phyloP scores from a whole-genome alignment of 176 grass and related monocot genomes.

The Carex myosuroides region DNA sequence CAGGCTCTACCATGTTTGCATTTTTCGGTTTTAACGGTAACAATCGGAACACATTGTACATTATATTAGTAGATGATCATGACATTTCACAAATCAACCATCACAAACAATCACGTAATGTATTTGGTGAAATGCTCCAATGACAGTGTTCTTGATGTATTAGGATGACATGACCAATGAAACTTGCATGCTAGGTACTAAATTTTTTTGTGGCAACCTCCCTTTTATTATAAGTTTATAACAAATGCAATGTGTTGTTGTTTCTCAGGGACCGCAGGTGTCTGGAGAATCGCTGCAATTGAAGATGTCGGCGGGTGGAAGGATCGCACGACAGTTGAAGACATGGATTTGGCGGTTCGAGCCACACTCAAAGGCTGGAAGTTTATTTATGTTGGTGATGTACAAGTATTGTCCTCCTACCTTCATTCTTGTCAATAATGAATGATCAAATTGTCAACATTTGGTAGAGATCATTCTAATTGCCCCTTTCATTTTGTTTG shows the following conservation, averaged over 20 bases:
- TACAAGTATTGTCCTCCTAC: constrained; percentile 40
- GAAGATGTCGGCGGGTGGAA: constrained; percentile 76
- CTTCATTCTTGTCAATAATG: not conserved
- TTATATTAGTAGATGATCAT: not conserved
- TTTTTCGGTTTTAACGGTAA: constrained; percentile 98
- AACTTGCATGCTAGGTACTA: not conserved
- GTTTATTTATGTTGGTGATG: constrained; percentile 61
- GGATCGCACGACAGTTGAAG: constrained; percentile 91
- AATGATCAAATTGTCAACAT: not conserved
- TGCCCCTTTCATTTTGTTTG: not conserved
- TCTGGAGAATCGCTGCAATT: constrained; percentile 79
- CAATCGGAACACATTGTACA: not conserved
- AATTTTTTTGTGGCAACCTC: not conserved
- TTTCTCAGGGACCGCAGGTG: constrained; percentile 79
- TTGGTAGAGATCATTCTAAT: not conserved
- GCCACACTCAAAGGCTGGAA: constrained; percentile 73
- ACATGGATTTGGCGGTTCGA: constrained; percentile 95
- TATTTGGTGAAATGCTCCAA: not conserved
- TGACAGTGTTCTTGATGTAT: not conserved
- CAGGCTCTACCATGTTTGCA: constrained; percentile 52
- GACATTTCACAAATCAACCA: not conserved
- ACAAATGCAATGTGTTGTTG: not conserved
- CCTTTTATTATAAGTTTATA: not conserved
- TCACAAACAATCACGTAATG: not conserved
- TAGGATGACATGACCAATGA: not conserved